Percentiles rank a stretch among this genome's conserved stretches.
These are phyloP conservation scores for Kluyveromyces dobzhanskii DNA, from an alignment of 805 yeast species.

Conservation along the genomic window DNA sequence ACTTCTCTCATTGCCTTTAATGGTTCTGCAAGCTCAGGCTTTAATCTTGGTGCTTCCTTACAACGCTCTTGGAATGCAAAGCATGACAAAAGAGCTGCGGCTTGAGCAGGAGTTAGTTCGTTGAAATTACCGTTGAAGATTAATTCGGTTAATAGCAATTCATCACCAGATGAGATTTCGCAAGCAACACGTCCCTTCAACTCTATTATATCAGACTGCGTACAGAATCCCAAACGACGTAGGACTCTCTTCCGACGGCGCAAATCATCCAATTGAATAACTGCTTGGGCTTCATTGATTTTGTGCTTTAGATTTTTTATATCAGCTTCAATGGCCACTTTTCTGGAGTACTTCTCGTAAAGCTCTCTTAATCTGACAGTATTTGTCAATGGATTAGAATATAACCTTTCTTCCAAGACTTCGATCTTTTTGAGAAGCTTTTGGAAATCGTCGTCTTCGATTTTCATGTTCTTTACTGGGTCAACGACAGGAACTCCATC, in stretches of 20 bases:
- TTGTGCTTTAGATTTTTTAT: slow-evolving; percentile 54
- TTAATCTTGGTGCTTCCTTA: slow-evolving; percentile 75
- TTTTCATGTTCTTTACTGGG: slow-evolving; percentile 89
- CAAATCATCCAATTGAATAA: slow-evolving; percentile 88
- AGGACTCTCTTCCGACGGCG: slow-evolving; percentile 88
- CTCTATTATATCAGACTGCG: slow-evolving; percentile 83
- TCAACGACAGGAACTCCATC: slow-evolving; percentile 89
- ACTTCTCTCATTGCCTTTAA: slow-evolving; percentile 79
- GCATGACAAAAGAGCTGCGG: slow-evolving; percentile 87
- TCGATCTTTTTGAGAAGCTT: slow-evolving; percentile 68
- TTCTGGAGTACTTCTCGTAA: slow-evolving; percentile 56
- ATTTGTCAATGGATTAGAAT: slow-evolving; percentile 58
- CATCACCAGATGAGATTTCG: slow-evolving; percentile 86
- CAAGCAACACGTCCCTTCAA: slow-evolving; percentile 97
- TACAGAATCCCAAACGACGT: slow-evolving; percentile 84
- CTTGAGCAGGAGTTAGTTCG: slow-evolving; percentile 78
- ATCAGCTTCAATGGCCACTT: slow-evolving; percentile 51
- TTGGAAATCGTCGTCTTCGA: slow-evolving; percentile 71
- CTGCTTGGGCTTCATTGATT: slow-evolving; percentile 78
- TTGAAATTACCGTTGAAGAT: slow-evolving; percentile 94
- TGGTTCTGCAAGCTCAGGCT: slow-evolving; percentile 90
- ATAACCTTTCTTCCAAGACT: slow-evolving; percentile 67
- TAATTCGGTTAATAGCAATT: slow-evolving; percentile 76
- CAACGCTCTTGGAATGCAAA: slow-evolving; percentile 96
- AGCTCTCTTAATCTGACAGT: slow-evolving; percentile 53